Evolutionary conservation across 2,329 filamentous ascomycete species (phyloP).

Genomic region (Monosporascus sp.): DNA sequence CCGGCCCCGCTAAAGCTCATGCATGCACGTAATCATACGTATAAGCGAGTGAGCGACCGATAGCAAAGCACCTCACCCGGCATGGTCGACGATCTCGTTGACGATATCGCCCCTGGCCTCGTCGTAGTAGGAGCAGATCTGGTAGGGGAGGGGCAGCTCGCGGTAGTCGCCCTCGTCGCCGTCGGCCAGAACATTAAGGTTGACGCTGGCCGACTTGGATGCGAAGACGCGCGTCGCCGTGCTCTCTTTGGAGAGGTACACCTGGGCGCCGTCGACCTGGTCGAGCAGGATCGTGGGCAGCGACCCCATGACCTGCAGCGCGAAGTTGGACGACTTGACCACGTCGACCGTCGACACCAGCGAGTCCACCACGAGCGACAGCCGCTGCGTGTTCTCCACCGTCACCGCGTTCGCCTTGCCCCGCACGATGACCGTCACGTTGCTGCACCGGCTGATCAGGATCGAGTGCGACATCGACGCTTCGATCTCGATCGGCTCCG

Average conservation of each 20-base stretch:
- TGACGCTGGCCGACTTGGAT: constrained; percentile 82
- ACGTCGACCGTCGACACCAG: constrained; percentile 89
- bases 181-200: constrained; percentile 73
- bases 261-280: constrained; percentile 81
- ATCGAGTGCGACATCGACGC: constrained; percentile 82
- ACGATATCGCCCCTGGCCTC: constrained; percentile 67
- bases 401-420: constrained; percentile 98
- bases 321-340: constrained; percentile 92
- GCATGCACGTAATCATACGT: neutral
- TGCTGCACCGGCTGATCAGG: constrained; percentile 86
- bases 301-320: constrained; percentile 81
- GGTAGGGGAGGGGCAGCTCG: constrained; percentile 82
- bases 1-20: neutral
- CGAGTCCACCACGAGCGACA: constrained; percentile 82
- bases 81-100: constrained; percentile 93
- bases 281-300: constrained; percentile 87
- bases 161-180: constrained; percentile 69
- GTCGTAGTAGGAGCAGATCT: constrained; percentile 75
- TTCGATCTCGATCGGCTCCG: constrained; percentile 70
- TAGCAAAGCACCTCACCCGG: constrained; percentile 50
- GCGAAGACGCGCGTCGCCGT: constrained; percentile 76
- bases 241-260: constrained; percentile 82
- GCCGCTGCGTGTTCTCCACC: constrained; percentile 79
- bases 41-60: too few relatives aligned
- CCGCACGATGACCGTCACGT: constrained; percentile 80